These are phyloP conservation scores for Fusarium vanettenii DNA, from an alignment of 2,329 filamentous ascomycete species.

Conservation along the genomic window DNA sequence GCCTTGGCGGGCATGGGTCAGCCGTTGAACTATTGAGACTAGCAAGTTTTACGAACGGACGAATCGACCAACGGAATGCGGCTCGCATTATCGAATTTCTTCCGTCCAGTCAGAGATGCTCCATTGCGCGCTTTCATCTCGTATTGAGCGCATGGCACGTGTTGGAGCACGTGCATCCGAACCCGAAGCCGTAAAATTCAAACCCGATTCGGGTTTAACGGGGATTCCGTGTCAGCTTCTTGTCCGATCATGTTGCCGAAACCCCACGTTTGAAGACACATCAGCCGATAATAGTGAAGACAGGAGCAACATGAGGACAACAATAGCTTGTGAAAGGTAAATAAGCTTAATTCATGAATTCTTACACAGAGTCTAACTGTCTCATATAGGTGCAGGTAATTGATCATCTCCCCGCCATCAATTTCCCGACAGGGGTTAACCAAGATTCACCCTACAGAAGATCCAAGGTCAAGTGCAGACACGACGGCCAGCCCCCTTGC, in stretches of 20 bases:
- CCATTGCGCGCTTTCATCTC: not conserved
- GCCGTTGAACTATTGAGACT: not conserved
- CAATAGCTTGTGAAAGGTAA: slow-evolving; percentile 42
- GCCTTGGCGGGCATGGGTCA: slow-evolving; percentile 5
- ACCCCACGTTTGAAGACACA: slow-evolving; percentile 14
- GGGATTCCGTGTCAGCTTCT: not conserved
- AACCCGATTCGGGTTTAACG: slow-evolving; percentile 30
- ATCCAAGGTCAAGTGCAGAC: slow-evolving; percentile 43
- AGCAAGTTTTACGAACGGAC: not conserved
- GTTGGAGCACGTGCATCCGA: not conserved
- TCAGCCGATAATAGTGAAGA: not conserved
- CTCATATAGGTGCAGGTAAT: slow-evolving; percentile 38
- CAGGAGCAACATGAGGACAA: slow-evolving; percentile 31
- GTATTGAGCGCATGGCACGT: slow-evolving; percentile 1
- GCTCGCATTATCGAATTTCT: not conserved
- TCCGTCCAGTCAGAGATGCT: not conserved
- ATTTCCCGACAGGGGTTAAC: not conserved
- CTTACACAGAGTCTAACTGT: not conserved
- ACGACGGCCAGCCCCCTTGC: slow-evolving; percentile 39
- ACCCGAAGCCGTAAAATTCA: not conserved
- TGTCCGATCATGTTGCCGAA: not conserved
- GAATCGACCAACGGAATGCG: not conserved
- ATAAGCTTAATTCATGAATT: slow-evolving; percentile 1
- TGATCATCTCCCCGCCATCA: not conserved
- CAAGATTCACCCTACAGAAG: slow-evolving; percentile 17